These are phyloP conservation scores for Stemphylium vesicarium DNA, from an alignment of 2,329 filamentous ascomycete genomes.

Conservation along the genomic window DNA sequence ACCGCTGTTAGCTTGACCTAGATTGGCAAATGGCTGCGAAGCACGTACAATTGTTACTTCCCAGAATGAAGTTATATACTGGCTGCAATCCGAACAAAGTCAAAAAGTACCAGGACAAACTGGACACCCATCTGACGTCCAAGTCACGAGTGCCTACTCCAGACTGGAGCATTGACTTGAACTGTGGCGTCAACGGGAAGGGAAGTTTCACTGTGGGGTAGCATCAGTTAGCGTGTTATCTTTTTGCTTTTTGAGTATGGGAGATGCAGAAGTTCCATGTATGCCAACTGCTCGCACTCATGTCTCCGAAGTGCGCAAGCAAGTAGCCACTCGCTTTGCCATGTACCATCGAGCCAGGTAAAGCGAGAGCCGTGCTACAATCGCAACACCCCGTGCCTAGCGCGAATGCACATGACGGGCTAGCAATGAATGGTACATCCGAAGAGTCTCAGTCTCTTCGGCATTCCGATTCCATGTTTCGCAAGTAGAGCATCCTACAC, in stretches of 20 bases:
- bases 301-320: neutral
- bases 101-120: slow-evolving; percentile 98
- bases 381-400: neutral
- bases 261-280: slow-evolving; percentile 5
- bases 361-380: neutral
- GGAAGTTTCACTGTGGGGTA: slow-evolving; percentile 80
- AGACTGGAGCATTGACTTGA: slow-evolving; percentile 99
- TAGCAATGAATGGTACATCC: too few species aligned
- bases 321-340: slow-evolving; percentile 8
- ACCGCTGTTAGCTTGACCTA: slow-evolving; percentile 35
- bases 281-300: neutral
- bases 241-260: slow-evolving; percentile 7
- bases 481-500: too few species aligned
- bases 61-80: slow-evolving; percentile 95
- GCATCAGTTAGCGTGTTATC: slow-evolving; percentile 22
- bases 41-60: slow-evolving; percentile 87
- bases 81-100: slow-evolving; percentile 96
- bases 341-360: neutral
- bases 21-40: slow-evolving; percentile 1
- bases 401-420: neutral
- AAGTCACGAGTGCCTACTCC: slow-evolving; percentile 95
- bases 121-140: slow-evolving; percentile 98
- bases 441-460: too few species aligned
- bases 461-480: too few species aligned
- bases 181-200: slow-evolving; percentile 96